Evolutionary conservation across 345 rosid species (phyloP).

Genomic region (Salix viminalis): DNA sequence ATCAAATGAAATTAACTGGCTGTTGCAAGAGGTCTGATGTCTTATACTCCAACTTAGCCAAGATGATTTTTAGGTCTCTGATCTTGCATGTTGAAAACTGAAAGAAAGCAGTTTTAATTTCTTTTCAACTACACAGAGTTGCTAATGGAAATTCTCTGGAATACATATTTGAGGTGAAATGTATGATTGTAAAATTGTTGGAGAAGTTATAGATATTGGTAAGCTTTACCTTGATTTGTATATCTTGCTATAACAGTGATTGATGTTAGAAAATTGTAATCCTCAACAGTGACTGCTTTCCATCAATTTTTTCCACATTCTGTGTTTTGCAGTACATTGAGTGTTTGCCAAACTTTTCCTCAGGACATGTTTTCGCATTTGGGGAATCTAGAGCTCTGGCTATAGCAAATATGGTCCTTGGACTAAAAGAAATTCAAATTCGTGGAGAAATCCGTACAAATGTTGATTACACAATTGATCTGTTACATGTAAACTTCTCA

Average conservation of each 20-base stretch:
- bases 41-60: not conserved
- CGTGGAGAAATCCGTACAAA: conserved; percentile 97
- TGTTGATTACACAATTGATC: conserved; percentile 95
- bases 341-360: conserved; percentile 8
- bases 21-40: not conserved
- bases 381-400: conserved; percentile 99
- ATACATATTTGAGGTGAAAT: not conserved
- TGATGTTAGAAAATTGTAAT: not conserved
- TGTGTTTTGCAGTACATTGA: conserved; percentile 4
- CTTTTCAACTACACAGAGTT: not conserved
- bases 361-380: conserved; percentile 97
- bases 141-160: not conserved
- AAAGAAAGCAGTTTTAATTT: not conserved
- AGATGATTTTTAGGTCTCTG: not conserved
- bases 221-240: not conserved
- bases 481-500: conserved; percentile 69
- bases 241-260: not conserved
- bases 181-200: not conserved
- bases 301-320: not conserved
- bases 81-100: not conserved
- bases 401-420: conserved; percentile 99
- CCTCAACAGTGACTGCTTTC: conserved; percentile 2
- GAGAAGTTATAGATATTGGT: not conserved
- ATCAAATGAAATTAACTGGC: not conserved
- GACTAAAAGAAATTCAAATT: conserved; percentile 96